Conservation (phyloP, 345 rosid genomes). For the Euphorbia lathyris region DNA sequence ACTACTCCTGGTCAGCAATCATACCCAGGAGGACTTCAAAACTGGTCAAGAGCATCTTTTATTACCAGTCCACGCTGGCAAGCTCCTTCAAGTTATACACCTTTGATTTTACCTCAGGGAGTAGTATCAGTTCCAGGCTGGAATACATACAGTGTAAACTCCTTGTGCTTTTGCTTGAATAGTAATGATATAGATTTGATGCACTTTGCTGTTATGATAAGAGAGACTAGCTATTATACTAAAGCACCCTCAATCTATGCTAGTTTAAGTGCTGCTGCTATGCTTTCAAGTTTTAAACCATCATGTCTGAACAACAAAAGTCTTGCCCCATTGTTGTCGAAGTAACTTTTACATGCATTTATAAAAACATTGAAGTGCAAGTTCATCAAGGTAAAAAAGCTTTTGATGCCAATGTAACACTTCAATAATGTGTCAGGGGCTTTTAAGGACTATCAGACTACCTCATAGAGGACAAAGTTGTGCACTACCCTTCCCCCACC, state of each 20-base stretch:
- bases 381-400: not conserved
- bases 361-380: not conserved
- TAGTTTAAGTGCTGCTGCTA: not conserved
- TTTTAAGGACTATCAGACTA: not conserved
- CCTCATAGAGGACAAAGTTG: not conserved
- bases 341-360: not conserved
- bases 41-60: constrained; percentile 89
- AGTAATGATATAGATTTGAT: constrained; percentile 1
- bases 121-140: constrained; percentile 89
- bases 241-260: not conserved
- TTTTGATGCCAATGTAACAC: not conserved
- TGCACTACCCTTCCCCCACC: not conserved
- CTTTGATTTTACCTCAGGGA: constrained; percentile 86
- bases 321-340: too few species aligned
- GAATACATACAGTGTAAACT: constrained; percentile 80
- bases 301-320: not conserved
- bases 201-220: not conserved
- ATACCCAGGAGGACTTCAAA: constrained; percentile 54
- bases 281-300: not conserved
- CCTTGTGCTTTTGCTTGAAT: constrained; percentile 3
- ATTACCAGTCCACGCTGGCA: constrained; percentile 96
- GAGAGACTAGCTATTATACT: not conserved
- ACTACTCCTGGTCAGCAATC: constrained; percentile 73
- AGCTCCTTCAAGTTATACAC: constrained; percentile 78
- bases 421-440: not conserved